Conservation (phyloP, 257 asterid genomes). For the Leonotis leonurus region DNA sequence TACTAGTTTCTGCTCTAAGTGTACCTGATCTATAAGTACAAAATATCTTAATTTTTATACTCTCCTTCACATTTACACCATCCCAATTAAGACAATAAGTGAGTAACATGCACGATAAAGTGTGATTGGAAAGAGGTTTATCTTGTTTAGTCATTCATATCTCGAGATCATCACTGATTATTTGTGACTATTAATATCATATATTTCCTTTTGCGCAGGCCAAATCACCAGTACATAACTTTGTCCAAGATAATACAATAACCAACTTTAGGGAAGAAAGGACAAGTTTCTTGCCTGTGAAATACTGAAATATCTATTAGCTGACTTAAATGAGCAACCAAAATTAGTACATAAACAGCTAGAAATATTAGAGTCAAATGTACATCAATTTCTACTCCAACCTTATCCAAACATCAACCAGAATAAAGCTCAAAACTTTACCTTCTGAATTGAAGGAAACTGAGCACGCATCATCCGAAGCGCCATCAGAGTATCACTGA, state of each 20-base stretch:
- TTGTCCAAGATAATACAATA: neutral
- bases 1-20: neutral
- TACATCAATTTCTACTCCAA: neutral
- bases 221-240: neutral
- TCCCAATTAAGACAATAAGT: neutral
- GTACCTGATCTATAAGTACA: neutral
- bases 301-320: neutral
- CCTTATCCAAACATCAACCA: neutral
- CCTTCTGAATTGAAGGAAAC: slow-evolving; percentile 77
- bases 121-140: neutral
- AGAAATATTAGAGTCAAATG: neutral
- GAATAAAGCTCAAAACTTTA: slow-evolving; percentile 4
- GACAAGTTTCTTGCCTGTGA: neutral
- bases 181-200: neutral
- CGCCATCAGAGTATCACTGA: slow-evolving; percentile 81
- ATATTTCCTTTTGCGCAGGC: neutral
- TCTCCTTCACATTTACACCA: neutral
- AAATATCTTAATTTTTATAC: neutral
- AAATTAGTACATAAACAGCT: neutral
- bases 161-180: neutral
- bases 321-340: neutral
- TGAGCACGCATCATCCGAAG: slow-evolving; percentile 93
- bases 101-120: neutral
- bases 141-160: neutral
- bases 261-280: neutral